phyloP scores from a whole-genome alignment of 2,329 filamentous ascomycete genomes.

The Colletotrichum tamarilloi region DNA sequence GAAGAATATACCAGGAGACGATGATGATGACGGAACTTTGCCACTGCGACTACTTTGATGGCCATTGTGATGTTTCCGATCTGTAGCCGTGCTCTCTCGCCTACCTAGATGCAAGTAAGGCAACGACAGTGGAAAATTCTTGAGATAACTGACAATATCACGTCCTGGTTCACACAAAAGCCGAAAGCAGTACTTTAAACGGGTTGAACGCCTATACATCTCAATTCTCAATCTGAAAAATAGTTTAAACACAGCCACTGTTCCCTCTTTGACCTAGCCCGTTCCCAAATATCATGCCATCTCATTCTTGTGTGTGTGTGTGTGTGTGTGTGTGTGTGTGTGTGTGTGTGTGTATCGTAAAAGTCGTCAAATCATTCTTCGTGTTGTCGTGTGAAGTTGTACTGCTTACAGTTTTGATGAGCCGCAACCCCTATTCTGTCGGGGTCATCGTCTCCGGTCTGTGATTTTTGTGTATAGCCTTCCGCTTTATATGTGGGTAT shows the following conservation, averaged over 20 bases:
- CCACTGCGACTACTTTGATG: not conserved
- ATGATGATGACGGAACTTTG: not conserved
- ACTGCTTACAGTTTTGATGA: constrained; percentile 15
- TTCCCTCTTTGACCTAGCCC: not conserved
- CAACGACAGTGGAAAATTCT: too few relatives aligned
- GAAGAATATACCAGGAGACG: constrained; percentile 13
- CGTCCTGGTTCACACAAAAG: not conserved
- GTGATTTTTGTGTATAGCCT: constrained; percentile 28
- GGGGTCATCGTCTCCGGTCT: not conserved
- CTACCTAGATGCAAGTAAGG: not conserved
- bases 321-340: not conserved
- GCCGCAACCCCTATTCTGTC: not conserved
- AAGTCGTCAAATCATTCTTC: constrained; percentile 17
- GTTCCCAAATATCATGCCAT: not conserved
- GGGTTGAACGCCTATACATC: not conserved
- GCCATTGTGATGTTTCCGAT: too few relatives aligned
- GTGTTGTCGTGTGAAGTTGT: constrained; percentile 22
- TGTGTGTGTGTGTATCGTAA: not conserved
- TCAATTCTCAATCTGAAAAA: constrained; percentile 1
- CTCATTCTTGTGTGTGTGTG: not conserved
- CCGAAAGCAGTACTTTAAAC: not conserved
- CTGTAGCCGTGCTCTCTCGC: too few relatives aligned
- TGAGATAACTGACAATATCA: not conserved
- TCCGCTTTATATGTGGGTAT: constrained; percentile 25
- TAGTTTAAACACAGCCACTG: not conserved